Conservation (phyloP, 2,329 filamentous ascomycete genomes). For the Sodiomyces alkalinus region DNA sequence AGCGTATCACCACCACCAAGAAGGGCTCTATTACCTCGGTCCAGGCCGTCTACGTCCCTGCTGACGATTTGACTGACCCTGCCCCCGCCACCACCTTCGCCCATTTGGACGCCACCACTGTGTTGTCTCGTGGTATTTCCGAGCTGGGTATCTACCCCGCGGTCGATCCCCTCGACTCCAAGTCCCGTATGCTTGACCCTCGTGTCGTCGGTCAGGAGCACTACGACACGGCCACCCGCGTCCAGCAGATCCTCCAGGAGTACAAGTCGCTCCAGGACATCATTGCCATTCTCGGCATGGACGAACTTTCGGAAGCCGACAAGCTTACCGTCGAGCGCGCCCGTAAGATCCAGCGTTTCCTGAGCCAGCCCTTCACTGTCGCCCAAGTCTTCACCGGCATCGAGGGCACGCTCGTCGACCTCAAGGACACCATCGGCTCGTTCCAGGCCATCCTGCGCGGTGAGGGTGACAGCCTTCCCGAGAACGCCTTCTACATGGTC, state of each 20-base stretch:
- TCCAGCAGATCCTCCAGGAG: slow-evolving; percentile 99
- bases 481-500: slow-evolving; percentile 96
- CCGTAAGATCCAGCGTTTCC: slow-evolving; percentile 99
- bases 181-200: slow-evolving; percentile 98
- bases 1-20: slow-evolving; percentile 98
- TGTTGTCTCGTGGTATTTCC: slow-evolving; percentile 99
- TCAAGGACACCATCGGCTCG: slow-evolving; percentile 94
- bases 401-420: slow-evolving; percentile 90
- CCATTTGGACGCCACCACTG: slow-evolving; percentile 99
- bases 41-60: slow-evolving; percentile 99
- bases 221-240: slow-evolving; percentile 85
- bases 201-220: slow-evolving; percentile 97
- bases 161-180: slow-evolving; percentile 98
- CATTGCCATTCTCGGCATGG: slow-evolving; percentile 99
- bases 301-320: slow-evolving; percentile 96
- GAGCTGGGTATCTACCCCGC: slow-evolving; percentile 99
- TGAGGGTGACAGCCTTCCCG: slow-evolving; percentile 90
- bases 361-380: slow-evolving; percentile 96
- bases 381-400: slow-evolving; percentile 76
- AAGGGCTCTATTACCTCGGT: slow-evolving; percentile 99
- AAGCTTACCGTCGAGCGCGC: slow-evolving; percentile 99
- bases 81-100: slow-evolving; percentile 98
- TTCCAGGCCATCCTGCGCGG: slow-evolving; percentile 96
- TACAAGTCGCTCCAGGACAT: slow-evolving; percentile 99
- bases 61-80: slow-evolving; percentile 99